These are phyloP conservation scores for Fusarium buxicola DNA, from an alignment of 2,329 filamentous ascomycete genomes.

Conservation along the genomic window DNA sequence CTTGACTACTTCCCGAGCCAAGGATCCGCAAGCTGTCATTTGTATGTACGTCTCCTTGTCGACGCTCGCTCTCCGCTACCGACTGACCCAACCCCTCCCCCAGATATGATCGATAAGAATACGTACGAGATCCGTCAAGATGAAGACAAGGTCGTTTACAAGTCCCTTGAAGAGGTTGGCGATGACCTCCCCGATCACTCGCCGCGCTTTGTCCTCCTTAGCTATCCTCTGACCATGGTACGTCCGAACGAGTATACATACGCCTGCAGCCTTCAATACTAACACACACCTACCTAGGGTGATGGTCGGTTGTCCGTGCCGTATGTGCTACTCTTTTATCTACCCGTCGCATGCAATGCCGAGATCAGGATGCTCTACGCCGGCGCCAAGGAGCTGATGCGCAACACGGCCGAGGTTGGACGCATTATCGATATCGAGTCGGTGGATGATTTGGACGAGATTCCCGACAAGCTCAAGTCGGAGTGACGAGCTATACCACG, in stretches of 20 bases:
- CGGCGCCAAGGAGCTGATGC: constrained; percentile 94
- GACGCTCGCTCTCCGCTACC: neutral
- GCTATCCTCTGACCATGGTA: constrained; percentile 90
- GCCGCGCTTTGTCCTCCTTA: constrained; percentile 89
- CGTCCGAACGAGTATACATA: constrained; percentile 39
- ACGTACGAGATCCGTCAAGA: constrained; percentile 90
- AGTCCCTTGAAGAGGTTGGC: constrained; percentile 79
- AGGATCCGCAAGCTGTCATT: constrained; percentile 89
- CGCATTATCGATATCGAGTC: constrained; percentile 86
- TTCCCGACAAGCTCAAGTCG: constrained; percentile 71
- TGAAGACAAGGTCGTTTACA: constrained; percentile 81
- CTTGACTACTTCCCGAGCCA: constrained; percentile 86
- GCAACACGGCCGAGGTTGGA: constrained; percentile 91
- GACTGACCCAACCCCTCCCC: constrained; percentile 35
- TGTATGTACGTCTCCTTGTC: constrained; percentile 72
- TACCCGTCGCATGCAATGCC: constrained; percentile 90
- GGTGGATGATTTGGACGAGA: constrained; percentile 83
- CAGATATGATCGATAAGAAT: constrained; percentile 90
- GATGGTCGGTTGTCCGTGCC: constrained; percentile 89
- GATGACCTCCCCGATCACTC: constrained; percentile 94
- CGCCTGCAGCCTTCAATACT: constrained; percentile 15
- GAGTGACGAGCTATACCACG: constrained; percentile 25
- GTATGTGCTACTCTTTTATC: constrained; percentile 94
- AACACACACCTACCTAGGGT: constrained; percentile 60
- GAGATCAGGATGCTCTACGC: constrained; percentile 94